A percentile compares a stretch with the other conserved stretches of the same genome.
phyloP scores from a whole-genome alignment of 208 protist species.

The Vickermania ingenoplastis region DNA sequence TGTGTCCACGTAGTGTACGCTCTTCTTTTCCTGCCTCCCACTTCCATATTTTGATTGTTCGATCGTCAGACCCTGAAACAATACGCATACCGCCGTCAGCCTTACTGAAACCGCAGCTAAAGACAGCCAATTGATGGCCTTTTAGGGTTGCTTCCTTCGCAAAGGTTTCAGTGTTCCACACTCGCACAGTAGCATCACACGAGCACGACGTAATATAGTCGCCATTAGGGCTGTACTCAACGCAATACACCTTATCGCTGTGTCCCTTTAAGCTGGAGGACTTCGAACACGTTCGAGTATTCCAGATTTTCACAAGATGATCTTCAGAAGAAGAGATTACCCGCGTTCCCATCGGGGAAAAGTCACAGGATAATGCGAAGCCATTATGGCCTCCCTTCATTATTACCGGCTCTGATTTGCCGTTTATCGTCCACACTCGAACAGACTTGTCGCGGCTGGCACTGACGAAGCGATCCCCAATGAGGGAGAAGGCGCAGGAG shows the following conservation, averaged over 20 bases:
- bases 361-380: slow-evolving; percentile 83
- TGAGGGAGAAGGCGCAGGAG: slow-evolving; percentile 75
- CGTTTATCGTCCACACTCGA: slow-evolving; percentile 58
- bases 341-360: slow-evolving; percentile 76
- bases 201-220: slow-evolving; percentile 83
- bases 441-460: slow-evolving; percentile 76
- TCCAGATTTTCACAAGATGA: slow-evolving; percentile 75
- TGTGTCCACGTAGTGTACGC: slow-evolving; percentile 59
- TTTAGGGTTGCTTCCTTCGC: slow-evolving; percentile 50
- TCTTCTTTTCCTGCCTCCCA: slow-evolving; percentile 56
- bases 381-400: slow-evolving; percentile 87
- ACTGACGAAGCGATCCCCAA: slow-evolving; percentile 60
- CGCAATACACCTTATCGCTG: slow-evolving; percentile 89
- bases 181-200: slow-evolving; percentile 64
- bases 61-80: slow-evolving; percentile 71
- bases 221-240: slow-evolving; percentile 79
- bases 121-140: slow-evolving; percentile 67
- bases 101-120: slow-evolving; percentile 78
- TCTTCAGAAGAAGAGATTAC: slow-evolving; percentile 70
- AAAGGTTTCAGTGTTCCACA: slow-evolving; percentile 72
- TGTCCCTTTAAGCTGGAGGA: slow-evolving; percentile 88
- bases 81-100: slow-evolving; percentile 63
- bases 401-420: slow-evolving; percentile 39
- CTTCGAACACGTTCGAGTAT: slow-evolving; percentile 56
- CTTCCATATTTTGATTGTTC: slow-evolving; percentile 81